phyloP scores from a whole-genome alignment of 257 asterid genomes.

The Cinchona pubescens region DNA sequence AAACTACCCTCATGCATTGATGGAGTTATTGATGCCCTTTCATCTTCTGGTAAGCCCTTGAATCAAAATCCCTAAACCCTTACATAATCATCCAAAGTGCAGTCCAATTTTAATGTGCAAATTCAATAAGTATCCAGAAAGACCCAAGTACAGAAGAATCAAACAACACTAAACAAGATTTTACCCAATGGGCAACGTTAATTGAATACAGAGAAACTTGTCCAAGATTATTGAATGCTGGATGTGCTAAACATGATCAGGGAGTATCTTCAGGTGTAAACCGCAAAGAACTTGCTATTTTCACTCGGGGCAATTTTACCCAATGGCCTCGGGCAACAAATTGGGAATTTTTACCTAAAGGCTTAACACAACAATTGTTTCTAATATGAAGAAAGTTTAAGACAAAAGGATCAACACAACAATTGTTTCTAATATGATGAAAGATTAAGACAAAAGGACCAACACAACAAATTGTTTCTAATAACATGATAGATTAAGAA shows the following conservation, averaged over 20 bases:
- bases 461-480: not conserved
- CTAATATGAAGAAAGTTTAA: too few species aligned
- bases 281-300: not conserved
- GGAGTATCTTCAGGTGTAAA: not conserved
- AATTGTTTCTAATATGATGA: not conserved
- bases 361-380: too few species aligned
- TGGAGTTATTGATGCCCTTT: too few species aligned
- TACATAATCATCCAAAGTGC: not conserved
- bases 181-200: not conserved
- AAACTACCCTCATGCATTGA: too few species aligned
- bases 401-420: too few species aligned
- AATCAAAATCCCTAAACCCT: not conserved
- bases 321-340: too few species aligned
- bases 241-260: not conserved
- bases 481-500: not conserved
- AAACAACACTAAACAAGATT: not conserved
- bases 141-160: not conserved
- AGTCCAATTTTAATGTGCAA: not conserved
- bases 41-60: not conserved
- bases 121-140: not conserved
- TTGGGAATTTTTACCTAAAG: too few species aligned
- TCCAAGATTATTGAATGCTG: too few species aligned
- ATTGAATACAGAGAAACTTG: not conserved
- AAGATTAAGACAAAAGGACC: not conserved
- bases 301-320: not conserved